These are phyloP conservation scores for Saccharomycopsis olivae DNA, from an alignment of 805 yeast genomes.

Conservation along the genomic window DNA sequence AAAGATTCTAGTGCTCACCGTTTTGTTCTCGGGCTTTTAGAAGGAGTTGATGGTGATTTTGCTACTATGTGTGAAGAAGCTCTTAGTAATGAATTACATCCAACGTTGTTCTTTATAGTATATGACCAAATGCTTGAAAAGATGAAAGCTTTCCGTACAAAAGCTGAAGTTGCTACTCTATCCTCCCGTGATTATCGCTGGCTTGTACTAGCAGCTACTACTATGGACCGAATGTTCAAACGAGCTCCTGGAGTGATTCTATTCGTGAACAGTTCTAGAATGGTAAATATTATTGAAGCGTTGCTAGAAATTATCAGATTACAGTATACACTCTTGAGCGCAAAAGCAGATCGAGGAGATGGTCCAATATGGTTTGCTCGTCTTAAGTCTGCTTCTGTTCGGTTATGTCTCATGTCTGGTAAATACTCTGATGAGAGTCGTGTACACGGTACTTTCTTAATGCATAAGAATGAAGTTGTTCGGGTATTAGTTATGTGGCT, in stretches of 20 bases:
- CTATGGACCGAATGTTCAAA: conserved; percentile 22
- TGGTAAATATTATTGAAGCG: conserved; percentile 1
- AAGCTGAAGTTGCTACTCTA: conserved; percentile 23
- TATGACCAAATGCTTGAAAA: conserved; percentile 23
- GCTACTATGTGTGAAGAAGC: conserved; percentile 56
- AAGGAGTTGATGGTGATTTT: too few species aligned
- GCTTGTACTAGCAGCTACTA: conserved; percentile 32
- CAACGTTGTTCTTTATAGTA: conserved; percentile 34
- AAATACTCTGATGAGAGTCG: background rate
- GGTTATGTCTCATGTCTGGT: background rate
- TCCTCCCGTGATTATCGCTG: conserved; percentile 41
- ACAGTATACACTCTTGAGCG: conserved; percentile 19
- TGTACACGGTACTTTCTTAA: conserved; percentile 13
- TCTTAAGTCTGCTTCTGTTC: conserved; percentile 1
- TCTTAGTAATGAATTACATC: conserved; percentile 51
- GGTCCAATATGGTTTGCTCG: conserved; percentile 1
- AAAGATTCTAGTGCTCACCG: background rate
- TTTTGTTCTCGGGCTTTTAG: background rate
- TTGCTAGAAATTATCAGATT: conserved; percentile 14
- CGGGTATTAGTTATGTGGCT: conserved; percentile 26
- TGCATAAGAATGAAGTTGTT: conserved; percentile 24
- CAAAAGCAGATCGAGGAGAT: background rate
- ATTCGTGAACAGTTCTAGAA: conserved; percentile 4
- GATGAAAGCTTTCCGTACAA: conserved; percentile 17
- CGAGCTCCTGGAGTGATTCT: conserved; percentile 2